These are phyloP conservation scores for Diatrype stigma DNA, from an alignment of 2,329 filamentous ascomycete species.

Conservation along the genomic window DNA sequence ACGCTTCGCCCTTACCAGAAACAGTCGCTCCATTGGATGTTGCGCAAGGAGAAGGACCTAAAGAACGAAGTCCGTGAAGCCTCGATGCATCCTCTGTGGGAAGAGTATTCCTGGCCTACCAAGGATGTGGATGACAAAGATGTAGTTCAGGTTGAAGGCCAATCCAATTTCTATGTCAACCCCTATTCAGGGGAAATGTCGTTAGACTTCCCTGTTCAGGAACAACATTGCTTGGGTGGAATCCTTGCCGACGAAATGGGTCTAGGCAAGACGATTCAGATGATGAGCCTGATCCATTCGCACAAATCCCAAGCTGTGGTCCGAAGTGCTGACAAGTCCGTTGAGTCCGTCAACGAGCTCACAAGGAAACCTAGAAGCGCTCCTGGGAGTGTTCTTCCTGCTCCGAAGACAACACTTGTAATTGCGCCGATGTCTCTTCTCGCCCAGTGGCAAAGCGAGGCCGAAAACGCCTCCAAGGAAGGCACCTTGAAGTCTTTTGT, in stretches of 20 bases:
- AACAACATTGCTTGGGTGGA: constrained; percentile 90
- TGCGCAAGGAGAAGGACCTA: constrained; percentile 82
- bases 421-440: constrained; percentile 96
- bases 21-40: constrained; percentile 94
- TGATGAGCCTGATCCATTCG: constrained; percentile 88
- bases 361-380: constrained; percentile 53
- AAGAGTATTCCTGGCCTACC: constrained; percentile 85
- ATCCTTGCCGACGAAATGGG: constrained; percentile 98
- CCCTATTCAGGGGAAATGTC: constrained; percentile 94
- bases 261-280: constrained; percentile 95
- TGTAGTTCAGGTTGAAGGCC: constrained; percentile 59
- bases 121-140: constrained; percentile 84
- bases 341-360: constrained; percentile 54
- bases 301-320: constrained; percentile 60
- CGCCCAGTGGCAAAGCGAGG: constrained; percentile 96
- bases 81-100: constrained; percentile 97
- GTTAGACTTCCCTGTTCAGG: constrained; percentile 84
- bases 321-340: constrained; percentile 31
- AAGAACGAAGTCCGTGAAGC: constrained; percentile 61
- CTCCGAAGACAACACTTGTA: constrained; percentile 87
- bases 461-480: constrained; percentile 80
- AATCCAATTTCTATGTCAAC: constrained; percentile 86
- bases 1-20: constrained; percentile 88
- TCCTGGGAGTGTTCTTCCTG: constrained; percentile 56
- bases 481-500: constrained; percentile 80